Conservation (phyloP, 306 rosid species). For the Rosa chinensis region DNA sequence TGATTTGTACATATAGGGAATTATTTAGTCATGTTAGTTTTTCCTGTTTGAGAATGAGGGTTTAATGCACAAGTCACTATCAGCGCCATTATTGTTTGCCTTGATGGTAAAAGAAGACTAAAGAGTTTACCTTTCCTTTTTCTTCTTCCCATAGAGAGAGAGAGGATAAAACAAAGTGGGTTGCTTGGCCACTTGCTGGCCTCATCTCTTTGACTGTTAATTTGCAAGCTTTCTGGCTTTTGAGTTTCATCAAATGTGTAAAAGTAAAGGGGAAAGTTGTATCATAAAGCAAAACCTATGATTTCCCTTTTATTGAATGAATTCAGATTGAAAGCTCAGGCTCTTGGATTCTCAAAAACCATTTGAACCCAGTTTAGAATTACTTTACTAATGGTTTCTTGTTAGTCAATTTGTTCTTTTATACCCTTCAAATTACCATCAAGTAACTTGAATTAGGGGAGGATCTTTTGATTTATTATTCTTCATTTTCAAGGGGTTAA, state of each 20-base stretch:
- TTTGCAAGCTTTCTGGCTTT: constrained; percentile 30
- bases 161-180: constrained; percentile 15
- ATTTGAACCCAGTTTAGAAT: not conserved
- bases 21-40: constrained; percentile 25
- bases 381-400: not conserved
- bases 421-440: not conserved
- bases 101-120: constrained; percentile 31
- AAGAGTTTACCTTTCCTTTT: constrained; percentile 37
- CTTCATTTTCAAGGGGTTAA: not conserved
- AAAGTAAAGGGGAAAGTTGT: constrained; percentile 19
- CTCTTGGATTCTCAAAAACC: constrained; percentile 8
- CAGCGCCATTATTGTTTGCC: constrained; percentile 33
- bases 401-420: not conserved
- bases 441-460: not conserved
- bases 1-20: constrained; percentile 17
- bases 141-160: constrained; percentile 27
- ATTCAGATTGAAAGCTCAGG: constrained; percentile 21
- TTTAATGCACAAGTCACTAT: constrained; percentile 42
- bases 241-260: constrained; percentile 33
- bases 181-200: constrained; percentile 35
- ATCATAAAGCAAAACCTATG: constrained; percentile 22
- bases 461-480: not conserved
- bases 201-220: constrained; percentile 35
- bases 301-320: constrained; percentile 17
- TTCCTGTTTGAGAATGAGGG: constrained; percentile 25